phyloP scores from a whole-genome alignment of 805 yeast genomes.

The Barnettozyma populi region DNA sequence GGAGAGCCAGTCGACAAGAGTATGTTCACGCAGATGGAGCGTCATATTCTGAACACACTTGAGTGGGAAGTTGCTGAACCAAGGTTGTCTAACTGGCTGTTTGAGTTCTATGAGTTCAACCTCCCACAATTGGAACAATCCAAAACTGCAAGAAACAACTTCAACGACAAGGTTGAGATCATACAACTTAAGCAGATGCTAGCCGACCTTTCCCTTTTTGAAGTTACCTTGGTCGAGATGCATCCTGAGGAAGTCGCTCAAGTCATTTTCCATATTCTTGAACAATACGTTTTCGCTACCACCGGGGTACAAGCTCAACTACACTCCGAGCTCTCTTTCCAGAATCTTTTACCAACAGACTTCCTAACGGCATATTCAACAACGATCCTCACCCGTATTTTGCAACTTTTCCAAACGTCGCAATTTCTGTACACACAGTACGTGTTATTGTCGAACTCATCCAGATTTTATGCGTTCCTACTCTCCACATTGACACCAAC shows the following conservation, averaged over 20 bases:
- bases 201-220: conserved; percentile 44
- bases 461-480: conserved; percentile 2
- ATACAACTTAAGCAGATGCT: conserved; percentile 45
- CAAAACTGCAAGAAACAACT: conserved; percentile 14
- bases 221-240: conserved; percentile 37
- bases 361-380: conserved; percentile 10
- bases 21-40: conserved; percentile 83
- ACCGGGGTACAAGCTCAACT: background rate
- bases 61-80: conserved; percentile 74
- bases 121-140: conserved; percentile 32
- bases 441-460: background rate
- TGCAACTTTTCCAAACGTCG: conserved; percentile 2
- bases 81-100: conserved; percentile 42
- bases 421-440: conserved; percentile 5
- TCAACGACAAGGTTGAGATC: conserved; percentile 29
- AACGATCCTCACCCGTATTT: conserved; percentile 8
- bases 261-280: conserved; percentile 18
- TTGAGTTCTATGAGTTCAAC: conserved; percentile 40
- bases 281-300: background rate
- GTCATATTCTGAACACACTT: conserved; percentile 64
- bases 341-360: conserved; percentile 1
- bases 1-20: conserved; percentile 53
- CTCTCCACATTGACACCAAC: conserved; percentile 11
- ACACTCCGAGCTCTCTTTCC: conserved; percentile 4
- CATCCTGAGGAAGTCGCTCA: conserved; percentile 27